A percentile compares a stretch with the other conserved stretches of the same genome.
Conservation (phyloP, 2,329 filamentous ascomycete genomes). For the Neurospora crassa region DNA sequence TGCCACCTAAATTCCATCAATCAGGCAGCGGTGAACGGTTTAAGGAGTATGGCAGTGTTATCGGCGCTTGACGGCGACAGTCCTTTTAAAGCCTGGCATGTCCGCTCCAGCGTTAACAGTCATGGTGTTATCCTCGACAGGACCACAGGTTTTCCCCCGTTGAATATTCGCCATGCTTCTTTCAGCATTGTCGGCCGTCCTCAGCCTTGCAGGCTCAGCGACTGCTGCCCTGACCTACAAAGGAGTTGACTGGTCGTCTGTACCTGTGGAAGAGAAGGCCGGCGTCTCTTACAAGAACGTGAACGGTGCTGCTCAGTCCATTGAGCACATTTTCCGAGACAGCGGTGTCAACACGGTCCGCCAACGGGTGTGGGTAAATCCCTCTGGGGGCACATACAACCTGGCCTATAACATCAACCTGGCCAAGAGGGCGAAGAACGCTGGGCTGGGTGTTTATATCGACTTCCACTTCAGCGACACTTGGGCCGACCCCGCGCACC, state of each 20-base stretch:
- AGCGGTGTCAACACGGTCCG: constrained; percentile 61
- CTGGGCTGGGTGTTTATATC: constrained; percentile 46
- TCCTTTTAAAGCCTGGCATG: not conserved
- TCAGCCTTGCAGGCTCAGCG: constrained; percentile 10
- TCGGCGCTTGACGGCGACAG: not conserved
- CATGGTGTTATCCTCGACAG: not conserved
- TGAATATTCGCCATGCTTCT: constrained; percentile 9
- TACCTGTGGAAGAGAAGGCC: constrained; percentile 50
- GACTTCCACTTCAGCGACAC: constrained; percentile 22
- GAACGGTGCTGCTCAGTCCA: constrained; percentile 39
- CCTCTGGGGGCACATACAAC: constrained; percentile 54
- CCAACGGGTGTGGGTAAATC: constrained; percentile 64
- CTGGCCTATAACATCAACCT: constrained; percentile 61
- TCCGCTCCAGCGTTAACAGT: not conserved
- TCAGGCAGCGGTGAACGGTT: not conserved
- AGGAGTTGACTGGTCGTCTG: constrained; percentile 63
- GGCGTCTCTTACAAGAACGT: constrained; percentile 52
- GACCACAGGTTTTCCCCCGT: not conserved
- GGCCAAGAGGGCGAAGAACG: constrained; percentile 54
- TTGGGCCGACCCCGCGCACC: constrained; percentile 57
- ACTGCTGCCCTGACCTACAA: constrained; percentile 44
- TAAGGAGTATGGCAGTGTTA: not conserved
- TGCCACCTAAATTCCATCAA: not conserved
- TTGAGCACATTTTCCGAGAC: constrained; percentile 53
- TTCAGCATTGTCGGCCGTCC: constrained; percentile 6